Conservation (phyloP, 1,139 yeast species). For the Debaryomyces psychrophilus region DNA sequence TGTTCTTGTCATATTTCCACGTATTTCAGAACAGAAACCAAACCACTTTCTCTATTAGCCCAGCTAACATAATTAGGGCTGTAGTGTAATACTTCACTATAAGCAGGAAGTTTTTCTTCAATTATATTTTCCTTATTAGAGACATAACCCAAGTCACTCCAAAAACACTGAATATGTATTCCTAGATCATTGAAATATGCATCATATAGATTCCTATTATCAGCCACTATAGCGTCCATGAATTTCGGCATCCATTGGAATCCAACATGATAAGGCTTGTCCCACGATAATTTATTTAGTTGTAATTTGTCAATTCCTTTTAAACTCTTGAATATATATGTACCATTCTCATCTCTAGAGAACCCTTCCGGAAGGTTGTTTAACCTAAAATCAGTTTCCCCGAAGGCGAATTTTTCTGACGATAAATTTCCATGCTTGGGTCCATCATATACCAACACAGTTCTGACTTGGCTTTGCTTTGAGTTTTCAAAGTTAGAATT, state of each 20-base stretch:
- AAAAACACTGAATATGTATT: constrained; percentile 62
- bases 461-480: constrained; percentile 57
- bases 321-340: constrained; percentile 53
- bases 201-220: constrained; percentile 27
- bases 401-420: neutral
- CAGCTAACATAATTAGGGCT: constrained; percentile 66
- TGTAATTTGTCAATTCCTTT: constrained; percentile 65
- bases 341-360: constrained; percentile 53
- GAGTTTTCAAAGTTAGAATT: constrained; percentile 32
- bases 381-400: constrained; percentile 7
- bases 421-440: constrained; percentile 14
- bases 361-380: constrained; percentile 51
- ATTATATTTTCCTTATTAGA: constrained; percentile 38
- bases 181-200: constrained; percentile 42
- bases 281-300: constrained; percentile 68
- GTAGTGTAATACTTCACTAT: constrained; percentile 64
- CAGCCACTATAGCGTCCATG: constrained; percentile 37
- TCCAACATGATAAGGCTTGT: constrained; percentile 59
- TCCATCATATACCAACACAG: constrained; percentile 52
- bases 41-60: constrained; percentile 68
- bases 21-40: constrained; percentile 55
- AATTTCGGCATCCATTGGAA: constrained; percentile 80
- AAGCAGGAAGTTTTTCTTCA: constrained; percentile 60
- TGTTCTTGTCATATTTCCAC: constrained; percentile 33
- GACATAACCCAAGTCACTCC: constrained; percentile 61